phyloP scores from a whole-genome alignment of 768 basidiomycete species.

The Suillus alpinus region DNA sequence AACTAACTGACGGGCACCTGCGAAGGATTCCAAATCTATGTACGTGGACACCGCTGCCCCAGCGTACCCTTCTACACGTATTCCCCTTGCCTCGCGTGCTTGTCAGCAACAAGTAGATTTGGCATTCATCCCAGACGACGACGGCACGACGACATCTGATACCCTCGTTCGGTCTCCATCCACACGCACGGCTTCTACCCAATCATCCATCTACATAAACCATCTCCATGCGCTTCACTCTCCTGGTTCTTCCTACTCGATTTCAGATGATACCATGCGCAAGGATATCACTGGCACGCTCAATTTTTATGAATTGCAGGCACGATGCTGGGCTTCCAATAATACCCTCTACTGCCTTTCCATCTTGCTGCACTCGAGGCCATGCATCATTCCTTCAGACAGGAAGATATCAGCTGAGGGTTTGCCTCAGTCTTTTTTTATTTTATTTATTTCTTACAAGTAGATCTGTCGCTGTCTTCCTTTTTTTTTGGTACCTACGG shows the following conservation, averaged over 20 bases:
- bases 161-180: constrained; percentile 55
- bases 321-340: constrained; percentile 36
- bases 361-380: constrained; percentile 72
- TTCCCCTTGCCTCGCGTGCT: constrained; percentile 43
- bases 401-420: constrained; percentile 23
- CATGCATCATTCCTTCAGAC: constrained; percentile 45
- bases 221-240: constrained; percentile 52
- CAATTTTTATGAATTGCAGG: constrained; percentile 68
- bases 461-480: constrained; percentile 5
- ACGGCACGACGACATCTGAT: constrained; percentile 22
- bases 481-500: constrained; percentile 7
- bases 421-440: too few species aligned
- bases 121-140: constrained; percentile 33
- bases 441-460: constrained; percentile 9
- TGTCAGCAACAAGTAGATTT: constrained; percentile 21
- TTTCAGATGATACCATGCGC: constrained; percentile 31
- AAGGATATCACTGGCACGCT: constrained; percentile 62
- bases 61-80: constrained; percentile 44
- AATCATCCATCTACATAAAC: constrained; percentile 57
- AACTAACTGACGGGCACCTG: too few species aligned
- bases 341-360: constrained; percentile 59
- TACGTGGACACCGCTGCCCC: constrained; percentile 38
- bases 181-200: constrained; percentile 39
- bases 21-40: constrained; percentile 31
- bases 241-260: constrained; percentile 35